Evolutionary conservation across 352 stramenopile species (phyloP), one percentile per base, ranked within the genome.

Genomic region (Phytophthora sojae): DNA sequence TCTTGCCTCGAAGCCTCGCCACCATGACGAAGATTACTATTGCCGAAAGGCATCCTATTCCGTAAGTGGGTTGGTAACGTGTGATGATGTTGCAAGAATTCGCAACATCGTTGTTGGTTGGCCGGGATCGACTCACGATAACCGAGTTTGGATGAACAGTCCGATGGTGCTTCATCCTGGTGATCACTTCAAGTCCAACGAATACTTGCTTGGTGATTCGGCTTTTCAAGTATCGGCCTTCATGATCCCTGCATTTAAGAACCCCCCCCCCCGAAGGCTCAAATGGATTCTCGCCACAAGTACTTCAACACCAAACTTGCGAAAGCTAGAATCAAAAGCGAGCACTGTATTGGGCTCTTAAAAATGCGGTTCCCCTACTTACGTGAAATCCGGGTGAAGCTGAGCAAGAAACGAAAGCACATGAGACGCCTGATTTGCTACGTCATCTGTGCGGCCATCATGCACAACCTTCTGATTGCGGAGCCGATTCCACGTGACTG

Each of bases 141-240:
- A 77, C 25, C 64, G 60, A 44, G 65, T 78, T 3, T 78, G 71
- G 71, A 55, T 25, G 12, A 78, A 78, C 56, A 68, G 71, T n/a
- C 65, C 54, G 1, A 35, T 75, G 50, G 7, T 55, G 4, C 1
- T 50, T 17, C n/a, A 29, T 1, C 25, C 32, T 15, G 1, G n/a
- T 0, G 14, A 61, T 6, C 53, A 67, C 15, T 78, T 75, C 49
- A 50, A 61, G 17, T 37, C 54, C 14, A 75, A 64, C 19, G 56
- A 76, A 30, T 76, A 73, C 44, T 0, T 73, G 0, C 50, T 79
- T 7, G 67, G 71, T 4, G 71, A 76, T 17, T 76, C 67, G 0
- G 71, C 66, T 5, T 69, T 71, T 11, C 65, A 75, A 61, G 56
- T 50, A 7, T 78, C 57, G 6, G 4, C 21, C 3, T 55, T 57